Evolutionary conservation across 75 land plant species (phyloP).

Genomic region (Larix kaempferi): DNA sequence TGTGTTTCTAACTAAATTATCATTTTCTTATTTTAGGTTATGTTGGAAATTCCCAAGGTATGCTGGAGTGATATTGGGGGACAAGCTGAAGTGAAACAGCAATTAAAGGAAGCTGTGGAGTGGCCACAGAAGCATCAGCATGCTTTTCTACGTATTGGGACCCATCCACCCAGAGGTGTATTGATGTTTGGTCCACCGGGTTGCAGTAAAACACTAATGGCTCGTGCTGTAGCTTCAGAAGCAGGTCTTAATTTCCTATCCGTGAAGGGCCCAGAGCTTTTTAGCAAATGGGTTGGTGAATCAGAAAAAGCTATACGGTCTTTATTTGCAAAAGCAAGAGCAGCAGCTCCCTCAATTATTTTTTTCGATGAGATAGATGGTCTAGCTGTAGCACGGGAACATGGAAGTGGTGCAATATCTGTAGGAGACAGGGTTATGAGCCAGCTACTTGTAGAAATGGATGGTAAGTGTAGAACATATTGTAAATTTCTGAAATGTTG

Average conservation of each 20-base stretch:
- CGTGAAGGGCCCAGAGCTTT: slow-evolving; percentile 97
- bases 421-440: slow-evolving; percentile 94
- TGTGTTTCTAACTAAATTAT: slow-evolving; percentile 8
- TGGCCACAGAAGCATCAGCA: slow-evolving; percentile 92
- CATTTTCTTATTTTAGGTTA: slow-evolving; percentile 50
- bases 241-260: slow-evolving; percentile 89
- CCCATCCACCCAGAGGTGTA: slow-evolving; percentile 72
- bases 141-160: slow-evolving; percentile 80
- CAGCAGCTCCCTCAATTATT: slow-evolving; percentile 86
- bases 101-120: slow-evolving; percentile 81
- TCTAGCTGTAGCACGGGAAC: slow-evolving; percentile 77
- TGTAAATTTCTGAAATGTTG: too few relatives aligned
- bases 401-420: slow-evolving; percentile 69
- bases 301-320: slow-evolving; percentile 92
- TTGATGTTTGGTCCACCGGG: slow-evolving; percentile 98
- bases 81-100: slow-evolving; percentile 72
- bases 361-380: slow-evolving; percentile 99
- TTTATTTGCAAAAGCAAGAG: slow-evolving; percentile 87
- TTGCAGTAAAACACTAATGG: slow-evolving; percentile 96
- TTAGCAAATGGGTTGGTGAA: slow-evolving; percentile 99
- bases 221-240: slow-evolving; percentile 97
- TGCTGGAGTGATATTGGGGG: slow-evolving; percentile 98
- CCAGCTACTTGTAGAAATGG: slow-evolving; percentile 94
- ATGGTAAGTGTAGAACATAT: slow-evolving; percentile 48
- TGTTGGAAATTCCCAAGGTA: slow-evolving; percentile 90